These are phyloP conservation scores for Nannochloropsis gaditana DNA, from an alignment of 108 stramenopile species.

Conservation along the genomic window DNA sequence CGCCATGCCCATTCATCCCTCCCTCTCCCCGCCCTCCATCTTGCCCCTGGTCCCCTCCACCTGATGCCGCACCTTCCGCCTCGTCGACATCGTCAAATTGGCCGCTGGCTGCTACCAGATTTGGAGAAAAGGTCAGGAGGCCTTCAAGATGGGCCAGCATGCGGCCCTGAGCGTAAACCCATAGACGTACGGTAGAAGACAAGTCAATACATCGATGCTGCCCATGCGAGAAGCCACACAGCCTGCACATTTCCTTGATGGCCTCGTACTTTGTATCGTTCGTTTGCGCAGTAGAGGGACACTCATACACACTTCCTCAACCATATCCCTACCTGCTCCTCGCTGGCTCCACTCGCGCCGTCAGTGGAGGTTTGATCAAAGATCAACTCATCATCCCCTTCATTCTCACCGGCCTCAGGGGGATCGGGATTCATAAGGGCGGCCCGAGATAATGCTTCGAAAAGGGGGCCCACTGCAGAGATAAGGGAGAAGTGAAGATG, in stretches of 20 bases:
- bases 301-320: too few relatives aligned
- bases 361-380: neutral
- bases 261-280: too few relatives aligned
- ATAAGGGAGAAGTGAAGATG: neutral
- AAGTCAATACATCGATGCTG: too few relatives aligned
- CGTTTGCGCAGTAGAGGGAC: too few relatives aligned
- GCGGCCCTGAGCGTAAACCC: neutral
- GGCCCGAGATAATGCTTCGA: constrained; percentile 6
- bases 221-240: too few relatives aligned
- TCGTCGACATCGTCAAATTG: neutral
- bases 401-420: neutral
- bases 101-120: neutral
- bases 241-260: too few relatives aligned
- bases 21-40: neutral
- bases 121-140: neutral
- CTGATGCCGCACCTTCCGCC: neutral
- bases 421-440: neutral
- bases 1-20: constrained; percentile 15
- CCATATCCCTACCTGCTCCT: neutral
- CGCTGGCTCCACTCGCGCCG: neutral
- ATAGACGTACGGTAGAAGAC: too few relatives aligned
- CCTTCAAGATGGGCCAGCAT: neutral
- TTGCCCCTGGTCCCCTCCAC: neutral
- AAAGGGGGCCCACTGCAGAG: neutral
- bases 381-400: neutral